Conservation (phyloP, 805 yeast genomes). For the Groenewaldozyma tartarivorans region DNA sequence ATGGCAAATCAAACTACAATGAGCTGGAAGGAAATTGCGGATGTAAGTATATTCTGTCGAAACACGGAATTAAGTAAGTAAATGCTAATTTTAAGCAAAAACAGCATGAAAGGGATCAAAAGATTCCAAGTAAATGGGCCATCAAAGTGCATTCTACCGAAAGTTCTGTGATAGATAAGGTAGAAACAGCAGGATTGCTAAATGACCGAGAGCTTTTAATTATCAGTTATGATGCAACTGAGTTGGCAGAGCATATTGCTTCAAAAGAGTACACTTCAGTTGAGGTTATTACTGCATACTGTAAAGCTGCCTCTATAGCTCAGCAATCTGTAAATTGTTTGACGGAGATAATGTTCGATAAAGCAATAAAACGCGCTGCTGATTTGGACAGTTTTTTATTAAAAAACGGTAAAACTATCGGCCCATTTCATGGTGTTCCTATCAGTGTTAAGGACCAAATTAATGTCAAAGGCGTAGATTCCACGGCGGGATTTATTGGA, state of each 20-base stretch:
- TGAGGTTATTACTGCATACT: conserved; percentile 43
- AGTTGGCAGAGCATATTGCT: conserved; percentile 32
- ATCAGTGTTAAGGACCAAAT: conserved; percentile 48
- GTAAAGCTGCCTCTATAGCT: conserved; percentile 48
- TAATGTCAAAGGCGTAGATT: conserved; percentile 38
- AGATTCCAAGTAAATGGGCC: too few species aligned
- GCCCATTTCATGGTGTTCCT: conserved; percentile 62
- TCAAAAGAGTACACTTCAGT: conserved; percentile 32
- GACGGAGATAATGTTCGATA: conserved; percentile 38
- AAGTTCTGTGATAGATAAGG: too few species aligned
- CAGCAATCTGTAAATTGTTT: conserved; percentile 40
- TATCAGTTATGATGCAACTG: too few species aligned
- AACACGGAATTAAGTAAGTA: too few species aligned
- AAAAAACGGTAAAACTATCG: conserved; percentile 39
- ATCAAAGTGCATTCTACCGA: too few species aligned
- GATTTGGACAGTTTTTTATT: conserved; percentile 42
- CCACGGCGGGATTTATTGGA: conserved; percentile 37
- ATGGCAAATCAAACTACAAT: too few species aligned
- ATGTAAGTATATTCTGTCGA: too few species aligned
- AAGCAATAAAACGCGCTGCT: conserved; percentile 51
- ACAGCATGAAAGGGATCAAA: too few species aligned
- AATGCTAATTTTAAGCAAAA: too few species aligned
- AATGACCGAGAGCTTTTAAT: too few species aligned
- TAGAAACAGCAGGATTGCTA: too few species aligned
- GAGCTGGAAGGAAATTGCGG: too few species aligned